These are phyloP conservation scores for Apiospora malaysiana DNA, from an alignment of 2,329 filamentous ascomycete species.

Conservation along the genomic window DNA sequence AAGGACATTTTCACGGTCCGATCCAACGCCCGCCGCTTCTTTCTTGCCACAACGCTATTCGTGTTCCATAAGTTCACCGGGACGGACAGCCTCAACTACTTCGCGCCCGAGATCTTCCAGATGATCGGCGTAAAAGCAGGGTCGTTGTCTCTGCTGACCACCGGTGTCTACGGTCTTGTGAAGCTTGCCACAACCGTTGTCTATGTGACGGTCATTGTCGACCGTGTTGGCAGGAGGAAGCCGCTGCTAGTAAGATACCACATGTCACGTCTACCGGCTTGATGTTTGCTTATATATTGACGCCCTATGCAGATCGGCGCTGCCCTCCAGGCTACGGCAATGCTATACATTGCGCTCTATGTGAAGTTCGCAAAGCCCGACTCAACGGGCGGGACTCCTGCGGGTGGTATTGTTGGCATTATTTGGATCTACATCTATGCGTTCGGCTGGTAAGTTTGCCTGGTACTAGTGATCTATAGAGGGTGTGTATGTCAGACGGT, in stretches of 20 bases:
- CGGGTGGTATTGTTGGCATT: conserved; percentile 48
- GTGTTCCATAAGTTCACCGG: conserved; percentile 50
- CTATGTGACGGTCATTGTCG: conserved; percentile 41
- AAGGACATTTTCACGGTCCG: conserved; percentile 39
- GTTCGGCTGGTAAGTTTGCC: conserved; percentile 24
- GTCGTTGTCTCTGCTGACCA: conserved; percentile 42
- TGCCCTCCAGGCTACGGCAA: conserved; percentile 37
- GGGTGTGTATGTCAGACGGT: too few species aligned
- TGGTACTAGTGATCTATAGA: not conserved
- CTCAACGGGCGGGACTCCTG: conserved; percentile 39
- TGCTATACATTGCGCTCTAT: conserved; percentile 42
- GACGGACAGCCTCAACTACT: conserved; percentile 48
- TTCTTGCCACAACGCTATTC: conserved; percentile 43
- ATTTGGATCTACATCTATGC: conserved; percentile 41
- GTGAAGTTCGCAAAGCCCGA: conserved; percentile 42
- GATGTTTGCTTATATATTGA: not conserved
- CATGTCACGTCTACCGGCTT: not conserved
- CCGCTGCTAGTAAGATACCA: conserved; percentile 31
- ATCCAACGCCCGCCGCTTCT: conserved; percentile 42
- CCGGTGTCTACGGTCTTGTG: conserved; percentile 44
- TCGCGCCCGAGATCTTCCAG: conserved; percentile 45
- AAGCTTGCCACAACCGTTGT: conserved; percentile 40
- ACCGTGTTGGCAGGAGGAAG: conserved; percentile 39
- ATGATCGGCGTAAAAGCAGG: conserved; percentile 44
- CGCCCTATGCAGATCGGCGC: conserved; percentile 32